Evolutionary conservation across 140 eudicot genomes (phyloP).

Genomic region (Oenanthe javanica): DNA sequence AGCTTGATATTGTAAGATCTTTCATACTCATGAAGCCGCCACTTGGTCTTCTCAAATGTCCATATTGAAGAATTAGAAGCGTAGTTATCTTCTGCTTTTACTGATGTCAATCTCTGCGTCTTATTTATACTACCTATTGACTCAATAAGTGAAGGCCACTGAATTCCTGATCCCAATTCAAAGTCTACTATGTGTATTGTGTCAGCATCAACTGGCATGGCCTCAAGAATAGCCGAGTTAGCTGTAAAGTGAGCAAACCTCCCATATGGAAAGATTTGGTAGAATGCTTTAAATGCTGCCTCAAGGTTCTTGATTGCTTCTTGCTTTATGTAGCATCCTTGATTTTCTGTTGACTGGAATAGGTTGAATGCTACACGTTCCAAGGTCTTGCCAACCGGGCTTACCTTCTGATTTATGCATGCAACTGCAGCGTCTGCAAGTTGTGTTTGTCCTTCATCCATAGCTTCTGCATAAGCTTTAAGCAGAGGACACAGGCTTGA

Average conservation of each 20-base stretch:
- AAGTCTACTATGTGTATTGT: slow-evolving; percentile 43
- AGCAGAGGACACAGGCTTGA: slow-evolving; percentile 35
- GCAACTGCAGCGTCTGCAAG: slow-evolving; percentile 33
- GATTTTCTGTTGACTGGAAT: slow-evolving; percentile 31
- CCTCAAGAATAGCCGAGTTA: slow-evolving; percentile 45
- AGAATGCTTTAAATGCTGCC: slow-evolving; percentile 37
- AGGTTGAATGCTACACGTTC: slow-evolving; percentile 49
- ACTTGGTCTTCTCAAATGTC: slow-evolving; percentile 44
- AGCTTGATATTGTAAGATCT: slow-evolving; percentile 26
- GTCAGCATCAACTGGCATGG: slow-evolving; percentile 31
- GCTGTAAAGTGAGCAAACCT: slow-evolving; percentile 64
- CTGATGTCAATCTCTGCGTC: slow-evolving; percentile 35
- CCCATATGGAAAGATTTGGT: slow-evolving; percentile 42
- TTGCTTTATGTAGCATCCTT: slow-evolving; percentile 36
- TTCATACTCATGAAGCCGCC: slow-evolving; percentile 34
- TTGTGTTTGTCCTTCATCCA: slow-evolving; percentile 41
- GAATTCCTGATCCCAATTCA: slow-evolving; percentile 56
- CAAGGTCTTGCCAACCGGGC: slow-evolving; percentile 42
- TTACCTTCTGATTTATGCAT: slow-evolving; percentile 31
- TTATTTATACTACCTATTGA: slow-evolving; percentile 27
- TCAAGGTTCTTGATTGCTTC: slow-evolving; percentile 34
- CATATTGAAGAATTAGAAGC: slow-evolving; percentile 9
- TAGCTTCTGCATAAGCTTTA: slow-evolving; percentile 63
- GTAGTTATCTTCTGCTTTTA: slow-evolving; percentile 20
- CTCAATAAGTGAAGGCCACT: slow-evolving; percentile 59